Evolutionary conservation across 2,329 filamentous ascomycete species (phyloP), one percentile per base, ranked within the genome.

Genomic region (Diaporthe velutina): DNA sequence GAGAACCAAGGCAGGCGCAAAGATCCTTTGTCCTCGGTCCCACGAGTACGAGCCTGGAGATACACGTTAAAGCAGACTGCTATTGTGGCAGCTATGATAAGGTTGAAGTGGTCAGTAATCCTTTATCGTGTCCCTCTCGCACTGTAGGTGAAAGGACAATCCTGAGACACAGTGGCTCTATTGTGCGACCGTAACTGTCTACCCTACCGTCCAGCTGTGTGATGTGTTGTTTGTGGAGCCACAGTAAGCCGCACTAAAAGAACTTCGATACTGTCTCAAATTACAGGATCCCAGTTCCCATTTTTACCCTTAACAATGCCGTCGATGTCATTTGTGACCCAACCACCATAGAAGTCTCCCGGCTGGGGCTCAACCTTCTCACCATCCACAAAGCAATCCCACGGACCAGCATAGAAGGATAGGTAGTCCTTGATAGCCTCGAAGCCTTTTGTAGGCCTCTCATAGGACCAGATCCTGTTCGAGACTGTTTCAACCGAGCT

Each of bases 341-440:
- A 93, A 3, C 90, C 90, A 33, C 91, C 90, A 81, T 92, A 92
- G 77, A 91, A 92, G 77, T 92, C 90, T 10, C 89, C 89, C 22
- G 88, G 89, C 82, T 92, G 90, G 52, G 89, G 83, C 80, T 88
- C 84, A 28, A 91, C 90, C 78, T 85, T 85, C 80, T 92, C 90
- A 13, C 89, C 89, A 80, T 92, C 90, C 6, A 91, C 90, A 80
- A 85, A 90, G 78, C 90, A 92, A 74, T 91, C 87, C 90, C 90
- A 92, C 17, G 90, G 90, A 19, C 87, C 89, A 17, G 88, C 89
- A 79, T 91, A 92, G 78, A 92, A 90, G 54, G 88, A 89, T 68
- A 93, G 78, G 80, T 88, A 88, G 19, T 87, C 88, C 78, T 87
- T 88, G 79, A 93, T 87, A 8, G 83, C 82, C 77, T 84, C 84